These are phyloP conservation scores for Hymenotorrendiella dingleyae DNA, from an alignment of 2,329 filamentous ascomycete species.

Conservation along the genomic window DNA sequence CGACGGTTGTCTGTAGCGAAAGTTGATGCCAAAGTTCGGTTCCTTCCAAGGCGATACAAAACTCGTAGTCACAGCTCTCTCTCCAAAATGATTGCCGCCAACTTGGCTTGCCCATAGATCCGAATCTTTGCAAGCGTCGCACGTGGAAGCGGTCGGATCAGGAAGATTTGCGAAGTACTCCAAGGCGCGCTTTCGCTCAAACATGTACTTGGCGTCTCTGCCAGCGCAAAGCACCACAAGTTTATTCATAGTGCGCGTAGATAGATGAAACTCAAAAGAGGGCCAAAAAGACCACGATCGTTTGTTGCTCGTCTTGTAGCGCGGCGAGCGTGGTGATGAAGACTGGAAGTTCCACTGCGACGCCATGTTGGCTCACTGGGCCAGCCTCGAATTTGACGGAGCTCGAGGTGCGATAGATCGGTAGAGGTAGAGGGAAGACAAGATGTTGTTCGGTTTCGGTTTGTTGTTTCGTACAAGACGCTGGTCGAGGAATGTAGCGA, in stretches of 20 bases:
- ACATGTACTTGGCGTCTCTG: slow-evolving; percentile 4
- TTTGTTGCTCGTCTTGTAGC: not conserved
- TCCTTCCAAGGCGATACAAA: slow-evolving; percentile 8
- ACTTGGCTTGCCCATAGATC: slow-evolving; percentile 12
- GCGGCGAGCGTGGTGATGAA: too few species aligned
- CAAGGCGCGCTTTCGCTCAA: slow-evolving; percentile 4
- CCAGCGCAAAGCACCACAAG: slow-evolving; percentile 13
- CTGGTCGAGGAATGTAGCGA: too few species aligned
- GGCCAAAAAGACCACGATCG: not conserved
- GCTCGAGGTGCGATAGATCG: too few species aligned
- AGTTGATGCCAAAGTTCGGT: slow-evolving; percentile 14
- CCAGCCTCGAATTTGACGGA: too few species aligned
- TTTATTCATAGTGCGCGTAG: slow-evolving; percentile 1
- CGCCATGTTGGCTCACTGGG: not conserved
- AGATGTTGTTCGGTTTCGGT: too few species aligned
- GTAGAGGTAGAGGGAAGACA: too few species aligned
- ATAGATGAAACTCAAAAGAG: not conserved
- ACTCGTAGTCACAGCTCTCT: not conserved
- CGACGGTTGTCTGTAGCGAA: slow-evolving; percentile 5
- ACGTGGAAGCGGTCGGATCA: not conserved
- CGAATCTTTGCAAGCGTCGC: not conserved
- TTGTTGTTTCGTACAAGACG: too few species aligned
- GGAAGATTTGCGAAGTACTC: slow-evolving; percentile 2
- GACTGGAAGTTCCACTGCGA: not conserved
- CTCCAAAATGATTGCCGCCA: slow-evolving; percentile 11